Conservation (phyloP, 2,329 filamentous ascomycete genomes). For the Myriosclerotinia scirpicola region DNA sequence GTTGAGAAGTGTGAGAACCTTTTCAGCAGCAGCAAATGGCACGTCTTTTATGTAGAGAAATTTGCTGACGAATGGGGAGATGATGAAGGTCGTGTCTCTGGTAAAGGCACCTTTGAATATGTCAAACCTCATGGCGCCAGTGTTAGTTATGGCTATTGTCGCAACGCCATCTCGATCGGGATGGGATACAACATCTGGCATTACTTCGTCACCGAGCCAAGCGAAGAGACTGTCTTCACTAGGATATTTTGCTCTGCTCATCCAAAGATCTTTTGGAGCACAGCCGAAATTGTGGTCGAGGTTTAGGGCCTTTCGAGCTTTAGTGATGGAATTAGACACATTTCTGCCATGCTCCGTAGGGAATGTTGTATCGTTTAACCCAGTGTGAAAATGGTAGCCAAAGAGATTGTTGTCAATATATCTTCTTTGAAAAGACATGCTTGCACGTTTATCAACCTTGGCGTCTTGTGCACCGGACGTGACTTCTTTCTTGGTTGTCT, state of each 20-base stretch:
- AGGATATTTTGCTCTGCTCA: constrained; percentile 75
- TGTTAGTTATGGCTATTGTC: constrained; percentile 78
- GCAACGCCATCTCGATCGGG: constrained; percentile 59
- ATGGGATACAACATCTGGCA: constrained; percentile 66
- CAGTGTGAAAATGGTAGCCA: constrained; percentile 79
- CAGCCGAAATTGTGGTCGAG: constrained; percentile 81
- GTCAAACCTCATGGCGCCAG: constrained; percentile 90
- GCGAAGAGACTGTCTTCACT: constrained; percentile 74
- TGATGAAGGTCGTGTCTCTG: constrained; percentile 77
- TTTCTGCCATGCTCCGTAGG: constrained; percentile 71
- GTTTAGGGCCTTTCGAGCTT: constrained; percentile 67
- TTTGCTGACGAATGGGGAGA: constrained; percentile 83
- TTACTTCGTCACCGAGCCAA: constrained; percentile 73
- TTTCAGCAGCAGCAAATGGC: constrained; percentile 71
- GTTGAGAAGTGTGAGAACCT: constrained; percentile 63
- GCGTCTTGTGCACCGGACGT: neutral
- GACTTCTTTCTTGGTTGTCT: constrained; percentile 33
- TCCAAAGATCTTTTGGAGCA: constrained; percentile 77
- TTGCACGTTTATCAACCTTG: constrained; percentile 36
- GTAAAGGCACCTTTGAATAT: constrained; percentile 93
- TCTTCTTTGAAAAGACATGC: constrained; percentile 66
- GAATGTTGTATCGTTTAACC: constrained; percentile 70
- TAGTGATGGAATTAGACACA: constrained; percentile 67
- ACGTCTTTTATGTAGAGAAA: constrained; percentile 79
- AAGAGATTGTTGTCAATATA: constrained; percentile 95